Evolutionary conservation across 345 rosid species (phyloP).

Genomic region (Cardamine chenopodiifolia): DNA sequence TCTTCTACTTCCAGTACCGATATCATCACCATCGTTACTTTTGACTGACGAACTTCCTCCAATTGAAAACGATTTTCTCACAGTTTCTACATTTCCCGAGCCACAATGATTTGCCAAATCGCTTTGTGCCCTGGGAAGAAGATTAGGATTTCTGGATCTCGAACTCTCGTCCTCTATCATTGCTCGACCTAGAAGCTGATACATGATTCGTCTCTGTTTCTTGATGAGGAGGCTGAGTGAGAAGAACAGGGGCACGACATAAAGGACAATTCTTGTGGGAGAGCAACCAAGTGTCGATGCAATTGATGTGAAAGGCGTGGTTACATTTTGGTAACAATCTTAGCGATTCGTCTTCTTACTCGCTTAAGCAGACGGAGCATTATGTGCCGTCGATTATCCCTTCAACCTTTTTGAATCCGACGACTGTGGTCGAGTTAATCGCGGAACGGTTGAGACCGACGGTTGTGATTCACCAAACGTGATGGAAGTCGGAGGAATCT

Average conservation of each 20-base stretch:
- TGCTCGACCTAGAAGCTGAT: not conserved
- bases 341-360: constrained; percentile 66
- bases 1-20: not conserved
- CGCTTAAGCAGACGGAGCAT: constrained; percentile 85
- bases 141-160: constrained; percentile 33
- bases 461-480: constrained; percentile 66
- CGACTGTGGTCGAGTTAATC: constrained; percentile 61
- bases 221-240: constrained; percentile 13
- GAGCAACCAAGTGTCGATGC: constrained; percentile 83
- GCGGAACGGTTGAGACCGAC: constrained; percentile 62
- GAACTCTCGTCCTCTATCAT: constrained; percentile 30
- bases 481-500: constrained; percentile 45
- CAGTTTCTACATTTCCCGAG: constrained; percentile 22
- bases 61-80: constrained; percentile 61
- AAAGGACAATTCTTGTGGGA: constrained; percentile 83
- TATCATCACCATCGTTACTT: not conserved
- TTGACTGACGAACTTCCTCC: constrained; percentile 46
- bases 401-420: constrained; percentile 55
- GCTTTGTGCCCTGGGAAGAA: constrained; percentile 36
- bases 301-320: constrained; percentile 77
- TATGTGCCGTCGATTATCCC: constrained; percentile 67
- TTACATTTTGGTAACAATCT: constrained; percentile 79
- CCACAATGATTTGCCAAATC: constrained; percentile 36
- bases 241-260: constrained; percentile 69
- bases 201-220: constrained; percentile 20